Base-by-base conservation (phyloP, 1,284 basidiomycete species). In the Leccinum pachyderme region DNA sequence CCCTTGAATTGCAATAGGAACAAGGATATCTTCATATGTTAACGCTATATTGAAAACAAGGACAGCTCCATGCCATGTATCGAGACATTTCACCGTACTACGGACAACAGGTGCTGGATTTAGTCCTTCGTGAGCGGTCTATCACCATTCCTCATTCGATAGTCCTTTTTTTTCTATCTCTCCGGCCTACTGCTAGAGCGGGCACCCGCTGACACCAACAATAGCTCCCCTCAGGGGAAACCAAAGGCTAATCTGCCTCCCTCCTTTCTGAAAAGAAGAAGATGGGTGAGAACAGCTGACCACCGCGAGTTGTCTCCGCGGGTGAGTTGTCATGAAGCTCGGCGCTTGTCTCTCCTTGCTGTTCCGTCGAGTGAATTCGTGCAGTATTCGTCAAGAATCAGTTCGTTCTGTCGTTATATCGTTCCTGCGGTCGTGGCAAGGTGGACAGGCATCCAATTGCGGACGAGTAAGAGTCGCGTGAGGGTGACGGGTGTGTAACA, bases 361-460 rank as follows among this genome's bases (percentile, higher is more conserved):
- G 43, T 58, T 67, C 62, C 57, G 60, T 63, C 54, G 62, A 59
- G 56, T 63, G 63, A 62, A 56, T 65, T 73, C 70, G 61, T 72
- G 56, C 57, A 65, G 54, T 61, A 66, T 76, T 80, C 77, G 70
- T 81, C 76, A 77, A 79, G 74, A 79, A 78, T 77, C 71, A 49
- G 54, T 70, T 68, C 69, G 59, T 57, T 72, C 63, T 59, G 60
- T 73, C 63, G 61, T 73, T 70, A 60, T 54, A 54, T 74, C 73
- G 68, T 76, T 66, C 65, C 70, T 71, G 70, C 72, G 72, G 73
- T 69, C 65, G 71, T 72, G 60, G 65, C 66, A 67, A 68, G 64
- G 60, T 61, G 56, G 60, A 49, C 54, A 63, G 48, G 62, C 53
- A 57, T 58, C 56, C 59, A 57, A 55, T 53, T 57, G 52, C 43